Percentiles rank a stretch among this genome's conserved stretches.
Evolutionary conservation across 1,284 basidiomycete genomes (phyloP).

Genomic region (Leccinum pachyderme): DNA sequence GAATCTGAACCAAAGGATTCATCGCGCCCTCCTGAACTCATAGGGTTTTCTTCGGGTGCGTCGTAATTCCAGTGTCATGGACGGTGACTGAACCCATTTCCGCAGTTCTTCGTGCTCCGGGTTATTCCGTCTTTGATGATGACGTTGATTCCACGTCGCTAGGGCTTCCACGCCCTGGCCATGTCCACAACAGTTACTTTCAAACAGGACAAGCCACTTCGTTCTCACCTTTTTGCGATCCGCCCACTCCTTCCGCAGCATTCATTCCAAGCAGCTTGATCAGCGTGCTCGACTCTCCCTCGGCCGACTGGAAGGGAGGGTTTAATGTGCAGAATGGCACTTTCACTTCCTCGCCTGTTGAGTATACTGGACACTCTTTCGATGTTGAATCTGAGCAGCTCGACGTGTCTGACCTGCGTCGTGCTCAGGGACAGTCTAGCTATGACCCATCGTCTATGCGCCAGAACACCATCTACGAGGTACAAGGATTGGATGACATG

Average conservation of each 20-base stretch:
- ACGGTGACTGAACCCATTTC: slow-evolving; percentile 20
- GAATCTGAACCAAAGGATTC: slow-evolving; percentile 10
- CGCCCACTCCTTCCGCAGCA: slow-evolving; percentile 44
- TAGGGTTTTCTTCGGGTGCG: slow-evolving; percentile 39
- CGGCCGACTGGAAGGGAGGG: slow-evolving; percentile 28
- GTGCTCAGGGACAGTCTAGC: slow-evolving; percentile 32
- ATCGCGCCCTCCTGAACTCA: slow-evolving; percentile 34
- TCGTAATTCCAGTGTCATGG: slow-evolving; percentile 32
- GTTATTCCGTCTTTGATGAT: slow-evolving; percentile 45
- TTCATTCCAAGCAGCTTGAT: slow-evolving; percentile 59
- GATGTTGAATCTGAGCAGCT: slow-evolving; percentile 31
- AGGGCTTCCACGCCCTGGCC: slow-evolving; percentile 13
- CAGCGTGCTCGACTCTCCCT: slow-evolving; percentile 50
- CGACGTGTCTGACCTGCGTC: slow-evolving; percentile 45
- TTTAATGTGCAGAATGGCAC: slow-evolving; percentile 23
- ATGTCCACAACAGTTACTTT: slow-evolving; percentile 16
- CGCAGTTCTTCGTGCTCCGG: slow-evolving; percentile 33
- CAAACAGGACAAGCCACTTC: slow-evolving; percentile 31
- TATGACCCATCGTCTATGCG: slow-evolving; percentile 36
- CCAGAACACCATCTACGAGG: slow-evolving; percentile 43
- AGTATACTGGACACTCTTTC: slow-evolving; percentile 25
- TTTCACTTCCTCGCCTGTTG: slow-evolving; percentile 38
- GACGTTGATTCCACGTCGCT: slow-evolving; percentile 29
- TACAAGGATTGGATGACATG: slow-evolving; percentile 11
- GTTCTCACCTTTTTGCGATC: slow-evolving; percentile 55